Evolutionary conservation across 2,329 filamentous ascomycete genomes (phyloP), one percentile per base, ranked within the genome.

Genomic region (Epichloe glyceriae): DNA sequence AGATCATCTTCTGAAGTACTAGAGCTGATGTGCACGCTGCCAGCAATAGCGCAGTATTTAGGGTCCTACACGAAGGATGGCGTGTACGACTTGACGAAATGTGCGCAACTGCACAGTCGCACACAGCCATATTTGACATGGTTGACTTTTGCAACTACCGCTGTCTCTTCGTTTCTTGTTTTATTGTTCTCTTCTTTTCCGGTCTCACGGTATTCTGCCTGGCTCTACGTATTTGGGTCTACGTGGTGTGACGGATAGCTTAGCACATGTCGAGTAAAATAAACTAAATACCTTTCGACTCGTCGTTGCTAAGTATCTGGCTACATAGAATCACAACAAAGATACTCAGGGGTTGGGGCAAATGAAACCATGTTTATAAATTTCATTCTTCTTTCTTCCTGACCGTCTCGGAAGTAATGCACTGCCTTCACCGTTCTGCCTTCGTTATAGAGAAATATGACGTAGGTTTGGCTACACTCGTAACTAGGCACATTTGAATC

Each of bases 11-110:
- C n/a, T 20, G 43, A 26, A 19, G 3, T 33, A 33, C 19, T 6
- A 10, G 33, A 44, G 7, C 33, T 20, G 44, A 10, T 46, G 5
- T 37, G 26, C 33, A 8, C 5, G 26, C 20, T 45, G n/a, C n/a
- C 26, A 34, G n/a, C 44, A 47, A 47, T 22, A 15, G 35, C 20
- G 14, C 20, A 30, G 26, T 34, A 15, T 34, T 17, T 0, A 14
- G 15, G 7, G 14, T 34, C 4, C 5, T 15, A 8, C 6, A 10
- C 26, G 22, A 15, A 41, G 40, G 19, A 43, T 14, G 47, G 46
- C 55, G 52, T 58, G 59, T 60, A 62, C 52, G 55, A 60, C 52
- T 56, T 55, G 17, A 51, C 26, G 42, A 34, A 15, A 20, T 48
- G 42, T 39, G 26, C 35, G 51, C 53, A 43, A 46, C 50, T 56